phyloP scores from a whole-genome alignment of 371 early-diverging fungal species.

The Rhizopus sp. region DNA sequence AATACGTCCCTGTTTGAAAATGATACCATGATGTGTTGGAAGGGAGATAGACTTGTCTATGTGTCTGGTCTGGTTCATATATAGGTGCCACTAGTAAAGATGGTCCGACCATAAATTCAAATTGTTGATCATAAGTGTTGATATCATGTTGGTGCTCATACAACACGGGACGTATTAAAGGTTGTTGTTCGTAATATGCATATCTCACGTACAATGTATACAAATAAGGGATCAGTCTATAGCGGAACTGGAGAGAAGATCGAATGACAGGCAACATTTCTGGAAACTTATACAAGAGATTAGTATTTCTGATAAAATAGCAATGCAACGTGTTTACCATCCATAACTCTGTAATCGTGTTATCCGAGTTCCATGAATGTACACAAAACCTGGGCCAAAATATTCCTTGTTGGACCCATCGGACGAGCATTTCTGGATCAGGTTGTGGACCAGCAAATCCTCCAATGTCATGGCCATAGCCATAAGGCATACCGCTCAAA shows the following conservation, averaged over 20 bases:
- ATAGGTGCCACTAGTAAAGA: slow-evolving; percentile 56
- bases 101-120: slow-evolving; percentile 62
- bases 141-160: slow-evolving; percentile 56
- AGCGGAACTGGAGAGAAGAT: slow-evolving; percentile 55
- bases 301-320: slow-evolving; percentile 24
- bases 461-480: slow-evolving; percentile 68
- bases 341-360: slow-evolving; percentile 62
- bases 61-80: slow-evolving; percentile 26
- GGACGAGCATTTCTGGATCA: slow-evolving; percentile 56
- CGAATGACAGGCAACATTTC: slow-evolving; percentile 54
- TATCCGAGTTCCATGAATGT: slow-evolving; percentile 64
- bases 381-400: slow-evolving; percentile 64
- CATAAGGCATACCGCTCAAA: slow-evolving; percentile 45
- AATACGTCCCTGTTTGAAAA: slow-evolving; percentile 37
- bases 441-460: slow-evolving; percentile 66
- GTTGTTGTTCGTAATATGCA: slow-evolving; percentile 33
- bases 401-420: slow-evolving; percentile 69
- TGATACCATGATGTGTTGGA: slow-evolving; percentile 40
- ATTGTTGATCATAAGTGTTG: slow-evolving; percentile 38
- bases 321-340: slow-evolving; percentile 35
- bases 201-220: slow-evolving; percentile 50
- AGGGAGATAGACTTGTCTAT: slow-evolving; percentile 45
- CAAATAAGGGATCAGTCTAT: slow-evolving; percentile 58
- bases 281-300: slow-evolving; percentile 27
- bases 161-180: slow-evolving; percentile 59